A percentile compares a stretch with the other conserved stretches of the same genome.
phyloP scores from a whole-genome alignment of 2,329 filamentous ascomycete species.

The Fusarium sp. region DNA sequence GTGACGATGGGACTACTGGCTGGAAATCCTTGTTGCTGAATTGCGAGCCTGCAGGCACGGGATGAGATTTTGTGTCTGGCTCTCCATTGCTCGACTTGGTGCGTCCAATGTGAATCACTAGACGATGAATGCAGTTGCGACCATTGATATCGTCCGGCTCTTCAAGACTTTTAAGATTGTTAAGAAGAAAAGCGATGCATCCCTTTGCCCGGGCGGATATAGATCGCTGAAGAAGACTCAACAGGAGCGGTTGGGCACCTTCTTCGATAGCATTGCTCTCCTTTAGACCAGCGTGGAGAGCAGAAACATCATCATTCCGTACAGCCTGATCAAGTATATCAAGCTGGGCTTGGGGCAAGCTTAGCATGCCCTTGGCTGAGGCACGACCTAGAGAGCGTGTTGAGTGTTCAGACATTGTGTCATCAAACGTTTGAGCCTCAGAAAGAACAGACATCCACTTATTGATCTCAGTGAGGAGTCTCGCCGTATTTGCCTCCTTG shows the following conservation, averaged over 20 bases:
- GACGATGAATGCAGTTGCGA: conserved; percentile 90
- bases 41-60: conserved; percentile 61
- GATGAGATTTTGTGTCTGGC: conserved; percentile 62
- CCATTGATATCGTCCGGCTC: conserved; percentile 94
- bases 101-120: conserved; percentile 91
- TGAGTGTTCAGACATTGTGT: conserved; percentile 78
- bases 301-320: conserved; percentile 71
- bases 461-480: conserved; percentile 75
- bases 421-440: conserved; percentile 80
- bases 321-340: conserved; percentile 80
- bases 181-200: conserved; percentile 78
- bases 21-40: conserved; percentile 80
- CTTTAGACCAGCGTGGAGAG: conserved; percentile 66
- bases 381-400: conserved; percentile 80
- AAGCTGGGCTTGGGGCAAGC: conserved; percentile 73
- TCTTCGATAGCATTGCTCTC: conserved; percentile 62
- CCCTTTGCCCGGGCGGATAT: conserved; percentile 75
- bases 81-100: conserved; percentile 66
- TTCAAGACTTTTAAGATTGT: conserved; percentile 76
- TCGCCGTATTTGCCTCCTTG: conserved; percentile 68
- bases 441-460: conserved; percentile 88
- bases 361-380: conserved; percentile 78
- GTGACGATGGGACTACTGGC: conserved; percentile 76
- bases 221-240: conserved; percentile 81
- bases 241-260: conserved; percentile 71